Base-by-base conservation (phyloP, 257 asterid species). In the Rauvolfia tetraphylla region DNA sequence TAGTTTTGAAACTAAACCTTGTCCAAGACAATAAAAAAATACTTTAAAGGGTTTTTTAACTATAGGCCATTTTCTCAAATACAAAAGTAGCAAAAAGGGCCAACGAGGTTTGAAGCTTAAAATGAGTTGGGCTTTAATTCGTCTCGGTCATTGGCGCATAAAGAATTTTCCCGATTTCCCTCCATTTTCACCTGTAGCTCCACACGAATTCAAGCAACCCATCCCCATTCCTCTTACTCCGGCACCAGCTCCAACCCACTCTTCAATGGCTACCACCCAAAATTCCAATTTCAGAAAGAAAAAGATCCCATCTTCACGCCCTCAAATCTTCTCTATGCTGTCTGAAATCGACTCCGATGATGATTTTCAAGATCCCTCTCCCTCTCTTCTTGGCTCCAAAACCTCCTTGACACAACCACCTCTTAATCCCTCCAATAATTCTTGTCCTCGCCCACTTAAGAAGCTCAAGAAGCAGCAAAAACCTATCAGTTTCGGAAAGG, bases 321-420 rank as follows among this genome's bases (percentile, higher is more conserved):
- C 72, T 11, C 58, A 42, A 59, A 80, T 74, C n/a, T 17, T 70
- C 69, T 29, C 81, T 29, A 68, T 65, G 34, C 41, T 77, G 27
- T 33, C 79, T n/a, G 54, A 70, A 25, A 70, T 78, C 1, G 88
- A 71, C 7, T 33, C 75, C 59, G 96, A 91, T 48, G 96, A 89
- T 23, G 92, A 90, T 83, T 92, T 92, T 51, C 92, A 87, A 76
- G 92, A 85, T 81, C 90, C 92, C 54, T 81, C 82, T 54, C 84
- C 84, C 54, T 83, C 86, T 67, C 75, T 80, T 68, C 74, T 76
- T 57, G 38, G 58, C 53, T 74, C 87, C 31, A 82, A 68, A 77
- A 44, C 78, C 84, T 61, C 85, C 76, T 80, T 88, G 5, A 54
- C 81, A n/a, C 69, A 72, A 39, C 59, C 34, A 33, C 86, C 85